A percentile compares a stretch with the other conserved stretches of the same genome.
Evolutionary conservation across 257 asterid genomes (phyloP).

Genomic region (Galeopsis tetrahit): DNA sequence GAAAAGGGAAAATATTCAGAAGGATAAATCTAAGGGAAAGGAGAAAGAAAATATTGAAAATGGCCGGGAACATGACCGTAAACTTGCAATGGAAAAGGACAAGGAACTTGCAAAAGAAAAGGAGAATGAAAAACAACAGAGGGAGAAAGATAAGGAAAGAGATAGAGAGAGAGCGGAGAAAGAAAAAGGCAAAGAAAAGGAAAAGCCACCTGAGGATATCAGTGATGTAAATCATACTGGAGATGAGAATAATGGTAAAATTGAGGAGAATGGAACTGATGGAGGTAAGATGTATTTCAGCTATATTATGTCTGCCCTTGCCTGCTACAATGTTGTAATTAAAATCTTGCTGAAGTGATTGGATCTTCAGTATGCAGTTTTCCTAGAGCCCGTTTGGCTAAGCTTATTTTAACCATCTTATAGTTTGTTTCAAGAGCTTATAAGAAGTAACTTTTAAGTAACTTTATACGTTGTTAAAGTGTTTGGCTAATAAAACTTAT

Average conservation of each 20-base stretch:
- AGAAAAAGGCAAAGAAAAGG: conserved; percentile 72
- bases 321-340: conserved; percentile 9
- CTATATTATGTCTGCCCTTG: conserved; percentile 20
- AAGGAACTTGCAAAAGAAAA: conserved; percentile 45
- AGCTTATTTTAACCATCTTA: too few relatives aligned
- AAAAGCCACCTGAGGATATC: conserved; percentile 63
- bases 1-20: conserved; percentile 63
- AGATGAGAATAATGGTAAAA: conserved; percentile 50
- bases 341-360: conserved; percentile 14
- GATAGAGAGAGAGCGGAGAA: conserved; percentile 54
- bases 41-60: conserved; percentile 62
- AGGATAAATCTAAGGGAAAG: conserved; percentile 69
- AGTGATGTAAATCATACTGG: conserved; percentile 48
- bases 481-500: too few relatives aligned
- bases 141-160: conserved; percentile 66
- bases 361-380: conserved; percentile 17
- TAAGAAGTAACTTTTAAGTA: too few relatives aligned
- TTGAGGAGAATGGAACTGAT: conserved; percentile 64
- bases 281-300: conserved; percentile 56
- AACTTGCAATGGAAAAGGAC: conserved; percentile 49
- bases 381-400: too few relatives aligned
- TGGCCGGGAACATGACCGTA: conserved; percentile 63
- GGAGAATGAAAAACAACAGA: conserved; percentile 65
- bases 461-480: too few relatives aligned
- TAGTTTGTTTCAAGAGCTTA: too few relatives aligned